phyloP scores from a whole-genome alignment of 371 early-diverging fungal genomes.

The Gilbertella persicaria region DNA sequence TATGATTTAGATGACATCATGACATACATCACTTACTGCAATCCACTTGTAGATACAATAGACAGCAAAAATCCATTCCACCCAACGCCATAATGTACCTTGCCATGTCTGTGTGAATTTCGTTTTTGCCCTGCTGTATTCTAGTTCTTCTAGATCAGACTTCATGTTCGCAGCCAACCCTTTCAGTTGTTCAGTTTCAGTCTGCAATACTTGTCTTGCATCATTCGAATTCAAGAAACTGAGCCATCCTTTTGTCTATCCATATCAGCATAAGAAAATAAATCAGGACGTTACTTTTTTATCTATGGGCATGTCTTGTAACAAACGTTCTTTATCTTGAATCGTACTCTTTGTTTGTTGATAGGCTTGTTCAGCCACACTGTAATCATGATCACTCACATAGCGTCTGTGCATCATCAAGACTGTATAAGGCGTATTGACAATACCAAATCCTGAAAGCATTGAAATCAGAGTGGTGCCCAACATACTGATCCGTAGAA shows the following conservation, averaged over 20 bases:
- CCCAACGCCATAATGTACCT: constrained; percentile 73
- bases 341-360: constrained; percentile 34
- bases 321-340: constrained; percentile 21
- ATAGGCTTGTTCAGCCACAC: constrained; percentile 37
- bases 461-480: constrained; percentile 92
- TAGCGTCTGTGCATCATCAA: constrained; percentile 29
- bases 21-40: constrained; percentile 53
- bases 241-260: background rate
- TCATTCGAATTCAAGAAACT: background rate
- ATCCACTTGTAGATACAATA: constrained; percentile 90
- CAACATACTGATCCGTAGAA: constrained; percentile 82
- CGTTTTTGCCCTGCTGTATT: constrained; percentile 54
- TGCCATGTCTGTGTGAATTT: constrained; percentile 72
- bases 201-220: constrained; percentile 18
- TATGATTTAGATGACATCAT: background rate
- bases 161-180: constrained; percentile 31
- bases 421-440: constrained; percentile 81
- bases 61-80: constrained; percentile 81
- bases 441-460: constrained; percentile 94
- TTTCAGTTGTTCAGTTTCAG: constrained; percentile 40
- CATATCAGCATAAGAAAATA: background rate
- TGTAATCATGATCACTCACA: constrained; percentile 39
- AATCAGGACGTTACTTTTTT: background rate
- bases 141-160: constrained; percentile 40
- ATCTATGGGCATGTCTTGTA: constrained; percentile 16